These are phyloP conservation scores for Solanum neorickii DNA, from an alignment of 257 asterid genomes.

Conservation along the genomic window DNA sequence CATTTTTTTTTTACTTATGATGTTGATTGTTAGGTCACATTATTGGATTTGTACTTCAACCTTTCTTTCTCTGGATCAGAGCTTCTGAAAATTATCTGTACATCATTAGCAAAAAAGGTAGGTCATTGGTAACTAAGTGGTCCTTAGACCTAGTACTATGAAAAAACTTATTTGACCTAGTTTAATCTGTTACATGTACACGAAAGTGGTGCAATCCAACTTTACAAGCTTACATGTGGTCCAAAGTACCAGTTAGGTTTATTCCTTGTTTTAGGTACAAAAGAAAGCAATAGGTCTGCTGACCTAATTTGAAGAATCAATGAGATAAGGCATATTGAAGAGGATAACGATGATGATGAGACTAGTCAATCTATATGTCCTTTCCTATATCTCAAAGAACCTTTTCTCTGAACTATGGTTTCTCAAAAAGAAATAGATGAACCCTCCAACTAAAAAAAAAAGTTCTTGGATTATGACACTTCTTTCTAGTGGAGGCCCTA, in stretches of 20 bases:
- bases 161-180: neutral
- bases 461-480: neutral
- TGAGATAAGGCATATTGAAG: neutral
- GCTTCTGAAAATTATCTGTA: neutral
- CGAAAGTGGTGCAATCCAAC: neutral
- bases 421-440: constrained; percentile 7
- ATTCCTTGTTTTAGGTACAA: neutral
- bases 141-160: neutral
- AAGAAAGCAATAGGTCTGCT: neutral
- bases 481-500: neutral
- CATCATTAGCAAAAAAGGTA: neutral
- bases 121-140: neutral
- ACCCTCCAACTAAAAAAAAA: constrained; percentile 8
- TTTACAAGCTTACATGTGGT: neutral
- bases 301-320: neutral
- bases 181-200: neutral
- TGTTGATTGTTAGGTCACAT: neutral
- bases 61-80: neutral
- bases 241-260: neutral
- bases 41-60: neutral
- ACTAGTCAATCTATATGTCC: neutral
- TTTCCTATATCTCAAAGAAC: neutral
- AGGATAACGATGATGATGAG: constrained; percentile 5
- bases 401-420: constrained; percentile 5
- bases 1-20: neutral